Percentiles rank a stretch among this genome's conserved stretches.
Evolutionary conservation across 164 flowering plant species (phyloP).

Genomic region (Protea cynaroides): DNA sequence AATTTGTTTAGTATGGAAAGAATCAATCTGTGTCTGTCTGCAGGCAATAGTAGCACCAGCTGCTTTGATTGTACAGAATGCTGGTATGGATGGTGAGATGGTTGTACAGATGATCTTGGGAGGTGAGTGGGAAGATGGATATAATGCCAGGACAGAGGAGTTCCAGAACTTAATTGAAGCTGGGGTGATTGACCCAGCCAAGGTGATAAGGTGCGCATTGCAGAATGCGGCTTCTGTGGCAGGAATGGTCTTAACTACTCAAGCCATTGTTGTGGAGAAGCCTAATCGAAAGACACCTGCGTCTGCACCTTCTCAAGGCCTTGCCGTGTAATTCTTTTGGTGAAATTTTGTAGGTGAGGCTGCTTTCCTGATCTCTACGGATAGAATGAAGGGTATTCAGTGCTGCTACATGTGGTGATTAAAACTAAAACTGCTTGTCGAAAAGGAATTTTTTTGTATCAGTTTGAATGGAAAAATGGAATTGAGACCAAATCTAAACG

Average conservation of each 20-base stretch:
- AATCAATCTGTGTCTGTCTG: neutral
- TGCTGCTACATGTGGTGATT: no score
- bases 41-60: conserved; percentile 94
- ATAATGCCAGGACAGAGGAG: conserved; percentile 88
- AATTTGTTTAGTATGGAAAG: no score
- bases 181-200: conserved; percentile 98
- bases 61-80: conserved; percentile 83
- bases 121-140: conserved; percentile 89
- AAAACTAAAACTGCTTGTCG: no score
- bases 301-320: conserved; percentile 64
- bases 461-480: no score
- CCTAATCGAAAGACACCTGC: conserved; percentile 55
- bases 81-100: conserved; percentile 97
- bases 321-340: conserved; percentile 26
- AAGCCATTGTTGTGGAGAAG: conserved; percentile 97
- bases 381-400: neutral
- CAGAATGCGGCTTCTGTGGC: conserved; percentile 98
- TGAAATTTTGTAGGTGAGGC: no score
- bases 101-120: conserved; percentile 86
- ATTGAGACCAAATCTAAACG: no score
- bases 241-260: conserved; percentile 98
- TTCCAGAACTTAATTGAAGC: conserved; percentile 82
- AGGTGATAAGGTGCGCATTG: conserved; percentile 90
- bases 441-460: no score
- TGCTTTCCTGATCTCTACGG: no score